Percentiles rank a stretch among this genome's conserved stretches.
Conservation (phyloP, 257 asterid species). For the Petunia axillaris region DNA sequence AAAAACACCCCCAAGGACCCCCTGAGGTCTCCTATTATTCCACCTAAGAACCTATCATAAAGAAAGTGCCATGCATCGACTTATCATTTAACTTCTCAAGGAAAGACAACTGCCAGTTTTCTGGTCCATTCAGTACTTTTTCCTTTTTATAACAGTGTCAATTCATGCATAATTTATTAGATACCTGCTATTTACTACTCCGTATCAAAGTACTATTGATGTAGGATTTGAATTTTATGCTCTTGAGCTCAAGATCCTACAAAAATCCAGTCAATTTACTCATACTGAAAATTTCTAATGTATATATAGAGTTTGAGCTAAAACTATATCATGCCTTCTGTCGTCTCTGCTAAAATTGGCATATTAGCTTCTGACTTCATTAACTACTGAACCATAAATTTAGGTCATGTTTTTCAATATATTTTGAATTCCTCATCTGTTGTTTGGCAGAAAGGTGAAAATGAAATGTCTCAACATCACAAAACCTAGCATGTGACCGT, state of each 20-base stretch:
- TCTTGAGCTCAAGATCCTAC: too few species aligned
- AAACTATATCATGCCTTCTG: neutral
- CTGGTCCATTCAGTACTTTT: neutral
- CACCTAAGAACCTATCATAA: neutral
- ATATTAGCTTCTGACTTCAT: neutral
- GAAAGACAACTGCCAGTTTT: neutral
- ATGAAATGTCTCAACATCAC: constrained; percentile 30
- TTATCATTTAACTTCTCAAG: neutral
- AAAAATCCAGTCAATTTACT: too few species aligned
- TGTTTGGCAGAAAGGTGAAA: neutral
- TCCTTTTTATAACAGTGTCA: neutral
- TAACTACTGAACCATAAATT: neutral
- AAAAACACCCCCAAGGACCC: neutral
- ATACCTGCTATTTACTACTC: neutral
- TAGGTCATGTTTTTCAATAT: neutral
- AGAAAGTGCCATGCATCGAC: neutral
- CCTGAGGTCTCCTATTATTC: neutral
- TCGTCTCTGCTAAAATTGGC: neutral
- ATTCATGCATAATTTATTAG: neutral
- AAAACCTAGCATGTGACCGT: constrained; percentile 40
- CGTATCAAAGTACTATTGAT: neutral
- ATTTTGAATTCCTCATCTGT: neutral
- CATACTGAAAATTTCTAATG: neutral
- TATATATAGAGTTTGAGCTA: neutral
- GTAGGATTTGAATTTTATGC: too few species aligned